A percentile compares a stretch with the other conserved stretches of the same genome.
Evolutionary conservation across 2,329 filamentous ascomycete species (phyloP).

Genomic region (Phaeoacremonium minimum): DNA sequence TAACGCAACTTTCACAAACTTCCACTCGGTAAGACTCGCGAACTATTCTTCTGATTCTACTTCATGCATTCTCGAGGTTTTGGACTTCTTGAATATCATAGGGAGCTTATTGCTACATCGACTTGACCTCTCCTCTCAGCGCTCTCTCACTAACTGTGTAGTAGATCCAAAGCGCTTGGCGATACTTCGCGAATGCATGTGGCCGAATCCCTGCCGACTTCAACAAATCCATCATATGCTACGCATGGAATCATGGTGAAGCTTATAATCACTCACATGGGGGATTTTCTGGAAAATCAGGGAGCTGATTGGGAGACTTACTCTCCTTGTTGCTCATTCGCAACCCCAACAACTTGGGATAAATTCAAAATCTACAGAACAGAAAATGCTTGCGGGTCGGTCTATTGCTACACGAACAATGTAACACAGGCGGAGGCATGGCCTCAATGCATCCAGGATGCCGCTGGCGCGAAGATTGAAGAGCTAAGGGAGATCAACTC

Average conservation of each 20-base stretch:
- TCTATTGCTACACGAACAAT: background rate
- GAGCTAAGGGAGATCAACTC: background rate
- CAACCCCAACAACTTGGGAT: background rate
- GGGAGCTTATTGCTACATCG: no score
- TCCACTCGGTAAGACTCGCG: background rate
- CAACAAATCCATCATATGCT: background rate
- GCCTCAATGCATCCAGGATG: background rate
- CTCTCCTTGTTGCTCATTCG: background rate
- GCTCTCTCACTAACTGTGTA: background rate
- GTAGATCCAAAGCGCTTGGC: background rate
- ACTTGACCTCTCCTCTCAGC: no score
- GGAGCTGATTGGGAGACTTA: background rate
- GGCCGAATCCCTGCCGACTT: background rate
- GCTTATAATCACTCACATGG: background rate
- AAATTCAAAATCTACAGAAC: no score
- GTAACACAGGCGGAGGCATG: background rate
- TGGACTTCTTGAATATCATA: no score
- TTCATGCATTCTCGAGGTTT: background rate
- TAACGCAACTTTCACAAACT: background rate
- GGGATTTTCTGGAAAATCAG: background rate
- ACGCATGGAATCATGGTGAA: background rate
- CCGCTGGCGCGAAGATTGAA: background rate
- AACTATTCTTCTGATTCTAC: background rate
- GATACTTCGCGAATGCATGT: background rate
- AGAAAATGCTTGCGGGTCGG: background rate